Conservation (phyloP, 345 rosid species). For the Angophora floribunda region DNA sequence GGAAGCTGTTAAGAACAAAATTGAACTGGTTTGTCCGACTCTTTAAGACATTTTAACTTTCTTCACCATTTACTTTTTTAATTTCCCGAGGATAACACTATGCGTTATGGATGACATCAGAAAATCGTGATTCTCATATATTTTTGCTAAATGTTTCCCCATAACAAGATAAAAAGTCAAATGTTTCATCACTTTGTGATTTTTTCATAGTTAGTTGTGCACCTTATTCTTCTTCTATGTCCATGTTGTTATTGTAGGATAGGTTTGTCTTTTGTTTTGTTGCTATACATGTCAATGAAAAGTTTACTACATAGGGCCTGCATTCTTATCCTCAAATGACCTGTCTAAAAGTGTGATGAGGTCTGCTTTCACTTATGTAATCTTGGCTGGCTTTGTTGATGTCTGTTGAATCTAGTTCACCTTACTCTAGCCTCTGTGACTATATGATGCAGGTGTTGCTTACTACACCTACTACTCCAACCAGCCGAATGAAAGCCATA, state of each 20-base stretch:
- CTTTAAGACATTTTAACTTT: background rate
- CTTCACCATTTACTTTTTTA: background rate
- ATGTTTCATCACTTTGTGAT: background rate
- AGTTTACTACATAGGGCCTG: background rate
- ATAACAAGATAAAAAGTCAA: background rate
- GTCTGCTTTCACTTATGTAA: background rate
- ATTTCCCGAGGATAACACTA: background rate
- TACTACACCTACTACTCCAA: slow-evolving; percentile 94
- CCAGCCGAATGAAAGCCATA: slow-evolving; percentile 74
- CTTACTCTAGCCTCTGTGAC: background rate
- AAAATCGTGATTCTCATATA: background rate
- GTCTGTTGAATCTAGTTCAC: background rate
- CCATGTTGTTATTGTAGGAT: background rate
- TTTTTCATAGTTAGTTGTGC: background rate
- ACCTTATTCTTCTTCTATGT: background rate
- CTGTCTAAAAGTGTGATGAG: background rate
- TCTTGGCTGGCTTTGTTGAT: background rate
- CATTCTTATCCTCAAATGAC: background rate
- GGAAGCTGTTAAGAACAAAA: slow-evolving; percentile 62
- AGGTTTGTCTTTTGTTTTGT: background rate
- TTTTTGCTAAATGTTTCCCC: background rate
- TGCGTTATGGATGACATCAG: background rate
- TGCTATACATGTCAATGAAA: background rate
- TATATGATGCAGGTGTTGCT: slow-evolving; percentile 56
- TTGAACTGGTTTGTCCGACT: slow-evolving; percentile 55